Conservation (phyloP, 345 rosid genomes). For the Pistacia vera region DNA sequence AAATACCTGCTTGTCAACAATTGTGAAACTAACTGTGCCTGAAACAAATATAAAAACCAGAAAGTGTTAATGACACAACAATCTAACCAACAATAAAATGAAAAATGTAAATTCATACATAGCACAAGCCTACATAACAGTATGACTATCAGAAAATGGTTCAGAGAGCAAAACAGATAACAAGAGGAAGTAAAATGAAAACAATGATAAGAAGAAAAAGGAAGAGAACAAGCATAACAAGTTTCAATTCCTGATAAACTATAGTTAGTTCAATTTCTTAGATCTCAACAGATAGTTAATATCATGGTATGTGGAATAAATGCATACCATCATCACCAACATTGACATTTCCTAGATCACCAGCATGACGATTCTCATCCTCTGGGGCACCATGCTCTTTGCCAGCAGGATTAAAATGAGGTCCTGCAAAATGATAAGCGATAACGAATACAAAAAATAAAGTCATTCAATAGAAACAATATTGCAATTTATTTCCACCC, state of each 20-base stretch:
- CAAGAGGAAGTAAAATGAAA: background rate
- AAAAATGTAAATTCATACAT: background rate
- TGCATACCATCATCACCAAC: conserved; percentile 80
- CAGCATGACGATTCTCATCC: conserved; percentile 90
- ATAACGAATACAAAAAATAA: background rate
- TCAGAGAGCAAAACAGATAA: background rate
- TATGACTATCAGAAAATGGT: background rate
- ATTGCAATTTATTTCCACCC: no score
- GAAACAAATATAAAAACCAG: conserved; percentile 22
- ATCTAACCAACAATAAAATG: background rate
- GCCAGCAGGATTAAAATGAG: conserved; percentile 80
- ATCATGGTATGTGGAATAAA: background rate
- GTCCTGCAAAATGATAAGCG: conserved; percentile 50
- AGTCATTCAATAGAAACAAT: background rate
- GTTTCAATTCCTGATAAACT: no score
- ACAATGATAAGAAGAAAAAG: no score
- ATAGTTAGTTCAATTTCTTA: no score
- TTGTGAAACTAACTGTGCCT: conserved; percentile 73
- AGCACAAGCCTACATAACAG: background rate
- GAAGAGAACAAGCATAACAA: no score
- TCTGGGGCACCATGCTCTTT: conserved; percentile 94
- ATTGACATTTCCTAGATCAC: conserved; percentile 81
- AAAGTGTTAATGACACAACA: background rate
- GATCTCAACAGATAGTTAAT: background rate
- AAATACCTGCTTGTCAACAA: conserved; percentile 60